Conservation (phyloP, 179 eudicot genomes). For the Vitellaria paradoxa region DNA sequence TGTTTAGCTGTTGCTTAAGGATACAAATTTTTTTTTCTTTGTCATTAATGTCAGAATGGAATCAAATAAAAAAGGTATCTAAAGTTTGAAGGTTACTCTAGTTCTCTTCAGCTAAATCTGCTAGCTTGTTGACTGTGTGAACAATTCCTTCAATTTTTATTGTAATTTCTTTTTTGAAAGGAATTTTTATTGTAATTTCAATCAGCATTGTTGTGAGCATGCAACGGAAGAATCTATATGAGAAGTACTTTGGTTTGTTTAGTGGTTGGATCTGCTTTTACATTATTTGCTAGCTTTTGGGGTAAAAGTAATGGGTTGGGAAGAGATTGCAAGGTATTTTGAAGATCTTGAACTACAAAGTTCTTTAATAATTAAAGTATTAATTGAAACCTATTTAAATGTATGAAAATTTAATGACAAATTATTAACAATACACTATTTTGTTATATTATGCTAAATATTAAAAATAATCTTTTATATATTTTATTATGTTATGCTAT, state of each 20-base stretch:
- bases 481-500: too few relatives aligned
- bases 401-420: too few relatives aligned
- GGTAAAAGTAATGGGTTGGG: slow-evolving; percentile 28
- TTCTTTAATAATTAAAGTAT: slow-evolving; percentile 22
- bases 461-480: too few relatives aligned
- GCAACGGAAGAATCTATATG: slow-evolving; percentile 61
- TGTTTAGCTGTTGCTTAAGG: too few relatives aligned
- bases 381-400: too few relatives aligned
- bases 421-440: too few relatives aligned
- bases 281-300: background rate
- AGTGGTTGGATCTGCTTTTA: slow-evolving; percentile 18
- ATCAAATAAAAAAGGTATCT: too few relatives aligned
- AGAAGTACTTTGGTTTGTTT: slow-evolving; percentile 25
- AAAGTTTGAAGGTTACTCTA: too few relatives aligned
- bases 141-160: slow-evolving; percentile 58
- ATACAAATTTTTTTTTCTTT: too few relatives aligned
- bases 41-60: too few relatives aligned
- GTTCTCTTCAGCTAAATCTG: slow-evolving; percentile 53
- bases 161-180: too few relatives aligned
- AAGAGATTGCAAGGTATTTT: slow-evolving; percentile 33
- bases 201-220: slow-evolving; percentile 61
- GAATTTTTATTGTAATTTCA: slow-evolving; percentile 60
- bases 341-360: slow-evolving; percentile 23
- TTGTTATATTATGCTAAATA: too few relatives aligned
- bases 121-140: slow-evolving; percentile 45